Base-by-base conservation (phyloP, 2,329 filamentous ascomycete genomes). In the Penicillium brasilianum region DNA sequence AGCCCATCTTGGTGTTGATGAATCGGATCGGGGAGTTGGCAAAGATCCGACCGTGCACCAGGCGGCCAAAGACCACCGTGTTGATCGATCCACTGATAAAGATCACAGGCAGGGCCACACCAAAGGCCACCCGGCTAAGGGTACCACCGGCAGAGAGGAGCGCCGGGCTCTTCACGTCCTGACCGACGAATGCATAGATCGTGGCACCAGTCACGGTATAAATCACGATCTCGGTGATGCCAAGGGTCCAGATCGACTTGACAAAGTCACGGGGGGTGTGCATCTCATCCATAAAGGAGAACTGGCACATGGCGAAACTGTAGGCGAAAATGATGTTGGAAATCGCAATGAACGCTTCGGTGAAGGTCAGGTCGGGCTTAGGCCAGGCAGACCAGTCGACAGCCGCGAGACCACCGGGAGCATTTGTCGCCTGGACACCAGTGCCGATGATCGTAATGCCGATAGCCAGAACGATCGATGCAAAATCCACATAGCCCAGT, bases 301-400 rank as follows among this genome's bases (percentile, higher is more conserved):
- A 72, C 54, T 75, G 72, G 62, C 69, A 74, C 60, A 81, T 78
- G 34, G 78, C 77, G 66, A 81, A 81, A 53, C 76, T 78, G 69
- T 80, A 81, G n/a, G 74, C 71, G 55, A 75, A 76, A 39, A 74
- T 63, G 14, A 76, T 74, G 60, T 76, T 75, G 44, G 72, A 69
- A 37, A 73, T 63, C 11, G 74, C 71, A 52, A 72, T 70, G 48
- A 76, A 74, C 6, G 63, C 71, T 2, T 73, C 65, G 39, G 68
- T 66, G 53, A 76, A 76, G 20, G 73, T 66, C 50, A 65, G 50
- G 14, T 58, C 56, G 2, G 65, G 61, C 55, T 66, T 64, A 1
- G 69, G 69, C 69, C 69, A 72, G 1, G 67, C 64, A 13, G 67
- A 69, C 67, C 67, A 69, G 10, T 58, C 7, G 56, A 80, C 66